These are phyloP conservation scores for Botryotinia convoluta DNA, from an alignment of 2,329 filamentous ascomycete species.

Conservation along the genomic window DNA sequence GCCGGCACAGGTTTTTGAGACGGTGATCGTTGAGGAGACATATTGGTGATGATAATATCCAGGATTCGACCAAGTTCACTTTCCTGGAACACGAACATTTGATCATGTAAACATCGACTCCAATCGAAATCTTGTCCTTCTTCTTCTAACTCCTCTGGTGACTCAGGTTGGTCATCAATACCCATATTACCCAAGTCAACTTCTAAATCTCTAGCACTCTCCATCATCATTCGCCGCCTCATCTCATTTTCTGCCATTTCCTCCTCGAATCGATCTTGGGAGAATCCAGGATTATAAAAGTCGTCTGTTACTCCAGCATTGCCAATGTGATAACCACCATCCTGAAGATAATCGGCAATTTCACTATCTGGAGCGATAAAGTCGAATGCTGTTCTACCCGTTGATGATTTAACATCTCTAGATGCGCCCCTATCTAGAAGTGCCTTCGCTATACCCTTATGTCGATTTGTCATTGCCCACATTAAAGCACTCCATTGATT, in stretches of 20 bases:
- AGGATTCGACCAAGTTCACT: slow-evolving; percentile 87
- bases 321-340: slow-evolving; percentile 89
- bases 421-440: slow-evolving; percentile 91
- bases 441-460: slow-evolving; percentile 92
- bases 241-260: slow-evolving; percentile 96
- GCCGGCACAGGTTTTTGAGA: slow-evolving; percentile 98
- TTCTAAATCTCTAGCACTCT: slow-evolving; percentile 93
- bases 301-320: slow-evolving; percentile 78
- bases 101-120: slow-evolving; percentile 90
- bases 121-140: slow-evolving; percentile 95
- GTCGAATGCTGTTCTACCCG: slow-evolving; percentile 89
- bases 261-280: slow-evolving; percentile 91
- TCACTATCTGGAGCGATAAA: slow-evolving; percentile 95
- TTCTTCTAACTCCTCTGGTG: slow-evolving; percentile 77
- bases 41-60: slow-evolving; percentile 94
- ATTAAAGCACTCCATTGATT: slow-evolving; percentile 98
- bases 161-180: slow-evolving; percentile 91
- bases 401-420: slow-evolving; percentile 92
- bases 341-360: slow-evolving; percentile 91
- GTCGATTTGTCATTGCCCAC: slow-evolving; percentile 99
- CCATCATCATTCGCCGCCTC: slow-evolving; percentile 97
- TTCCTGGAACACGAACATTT: slow-evolving; percentile 99
- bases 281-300: slow-evolving; percentile 90
- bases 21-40: slow-evolving; percentile 92
- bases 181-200: slow-evolving; percentile 95